These are phyloP conservation scores for Shiraia bambusicola DNA, from an alignment of 2,329 filamentous ascomycete species.

Conservation along the genomic window DNA sequence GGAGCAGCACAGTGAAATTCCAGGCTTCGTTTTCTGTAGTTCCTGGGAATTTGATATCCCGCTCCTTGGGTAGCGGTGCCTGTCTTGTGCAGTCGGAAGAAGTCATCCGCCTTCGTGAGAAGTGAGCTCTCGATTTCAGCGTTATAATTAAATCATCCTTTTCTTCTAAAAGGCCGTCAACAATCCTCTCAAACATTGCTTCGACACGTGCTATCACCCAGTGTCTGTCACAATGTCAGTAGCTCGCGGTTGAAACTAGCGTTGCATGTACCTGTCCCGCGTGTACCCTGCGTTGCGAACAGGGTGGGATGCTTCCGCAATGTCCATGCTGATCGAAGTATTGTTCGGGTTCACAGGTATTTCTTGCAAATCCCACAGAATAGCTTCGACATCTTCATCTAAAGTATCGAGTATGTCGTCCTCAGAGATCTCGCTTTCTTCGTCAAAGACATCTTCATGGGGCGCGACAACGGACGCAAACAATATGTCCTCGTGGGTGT, in stretches of 20 bases:
- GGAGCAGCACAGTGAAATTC: constrained; percentile 58
- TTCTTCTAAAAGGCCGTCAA: constrained; percentile 55
- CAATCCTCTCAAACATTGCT: constrained; percentile 54
- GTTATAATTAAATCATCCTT: constrained; percentile 52
- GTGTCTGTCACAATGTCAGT: constrained; percentile 19
- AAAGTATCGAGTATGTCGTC: constrained; percentile 26
- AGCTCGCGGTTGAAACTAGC: background rate
- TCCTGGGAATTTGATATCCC: constrained; percentile 55
- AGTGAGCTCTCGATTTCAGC: constrained; percentile 43
- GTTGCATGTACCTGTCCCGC: constrained; percentile 16
- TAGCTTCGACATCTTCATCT: constrained; percentile 6
- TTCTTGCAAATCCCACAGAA: constrained; percentile 10
- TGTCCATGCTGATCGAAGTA: background rate
- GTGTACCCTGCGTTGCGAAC: background rate
- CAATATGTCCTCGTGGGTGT: constrained; percentile 34
- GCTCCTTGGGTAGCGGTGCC: constrained; percentile 18
- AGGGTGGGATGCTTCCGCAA: background rate
- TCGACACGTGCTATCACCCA: constrained; percentile 58
- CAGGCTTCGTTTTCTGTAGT: constrained; percentile 58
- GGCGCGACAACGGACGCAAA: constrained; percentile 21
- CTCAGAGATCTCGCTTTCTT: constrained; percentile 15
- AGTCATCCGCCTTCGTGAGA: constrained; percentile 21
- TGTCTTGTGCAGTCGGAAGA: background rate
- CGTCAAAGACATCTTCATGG: constrained; percentile 16
- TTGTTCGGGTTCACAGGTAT: background rate